Conservation (phyloP, 768 basidiomycete genomes). For the Amanita thiersii region DNA sequence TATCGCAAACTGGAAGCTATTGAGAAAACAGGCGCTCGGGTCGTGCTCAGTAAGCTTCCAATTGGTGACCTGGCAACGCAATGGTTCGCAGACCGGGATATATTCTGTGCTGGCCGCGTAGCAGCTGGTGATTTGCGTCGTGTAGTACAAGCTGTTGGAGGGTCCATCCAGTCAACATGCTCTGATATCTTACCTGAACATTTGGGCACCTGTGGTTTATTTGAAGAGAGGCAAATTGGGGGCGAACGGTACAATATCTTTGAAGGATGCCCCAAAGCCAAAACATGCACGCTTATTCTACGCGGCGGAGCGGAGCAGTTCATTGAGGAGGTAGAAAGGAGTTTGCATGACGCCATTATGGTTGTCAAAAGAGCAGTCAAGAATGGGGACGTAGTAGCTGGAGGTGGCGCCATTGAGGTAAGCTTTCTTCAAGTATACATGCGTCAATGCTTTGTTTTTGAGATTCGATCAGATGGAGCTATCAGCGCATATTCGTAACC, state of each 20-base stretch:
- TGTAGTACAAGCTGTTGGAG: constrained; percentile 94
- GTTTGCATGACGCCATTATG: constrained; percentile 98
- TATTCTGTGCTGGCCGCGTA: constrained; percentile 98
- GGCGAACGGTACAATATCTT: constrained; percentile 96
- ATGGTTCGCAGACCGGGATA: constrained; percentile 98
- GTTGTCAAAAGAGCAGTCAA: constrained; percentile 97
- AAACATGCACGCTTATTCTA: constrained; percentile 91
- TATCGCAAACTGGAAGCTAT: constrained; percentile 96
- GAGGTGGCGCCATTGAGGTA: constrained; percentile 96
- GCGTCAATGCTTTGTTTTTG: not conserved
- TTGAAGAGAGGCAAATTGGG: constrained; percentile 93
- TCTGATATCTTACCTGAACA: constrained; percentile 87
- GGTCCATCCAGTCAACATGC: constrained; percentile 90
- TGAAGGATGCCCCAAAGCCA: constrained; percentile 86
- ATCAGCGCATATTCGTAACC: constrained; percentile 86
- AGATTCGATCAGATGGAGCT: constrained; percentile 77
- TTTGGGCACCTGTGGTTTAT: constrained; percentile 87
- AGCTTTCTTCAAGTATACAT: constrained; percentile 10
- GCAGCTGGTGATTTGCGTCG: constrained; percentile 83
- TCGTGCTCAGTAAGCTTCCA: constrained; percentile 95
- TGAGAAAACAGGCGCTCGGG: constrained; percentile 92
- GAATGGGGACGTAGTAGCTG: constrained; percentile 94
- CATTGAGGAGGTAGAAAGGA: constrained; percentile 96
- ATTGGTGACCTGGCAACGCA: constrained; percentile 98
- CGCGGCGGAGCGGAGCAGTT: constrained; percentile 98